Base-by-base conservation (phyloP, 352 stramenopile genomes). In the Globisporangium emineosum region DNA sequence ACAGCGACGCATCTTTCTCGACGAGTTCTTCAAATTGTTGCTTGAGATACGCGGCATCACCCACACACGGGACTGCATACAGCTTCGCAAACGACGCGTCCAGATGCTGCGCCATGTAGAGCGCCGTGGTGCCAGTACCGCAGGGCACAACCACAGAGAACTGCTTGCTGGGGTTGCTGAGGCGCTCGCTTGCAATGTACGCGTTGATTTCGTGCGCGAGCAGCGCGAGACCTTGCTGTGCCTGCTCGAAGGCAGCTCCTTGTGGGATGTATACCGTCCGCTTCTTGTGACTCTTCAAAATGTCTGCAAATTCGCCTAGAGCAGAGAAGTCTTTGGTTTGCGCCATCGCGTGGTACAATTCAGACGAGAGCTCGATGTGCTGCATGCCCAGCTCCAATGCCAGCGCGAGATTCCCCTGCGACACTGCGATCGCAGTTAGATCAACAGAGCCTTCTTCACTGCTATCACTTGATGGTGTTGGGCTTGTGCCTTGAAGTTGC, bases 41-140 rank as follows among this genome's bases (percentile, higher is more conserved):
- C 2, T 64, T 50, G 17, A 96, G 64, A 37, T 94, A 95, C 45
- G 62, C 32, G 0, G 63, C 61, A 52, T 90, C 77, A 4, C 87
- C 87, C 7, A 96, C 81, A 61, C 87, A 96, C 7, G 87, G 87
- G 3, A 96, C 74, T 0, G 73, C 72, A 29, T 86, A 84, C 15
- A 96, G 61, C 19, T 75, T 62, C 7, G 86, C 75, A 21, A 21
- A 21, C 15, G 57, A 29, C 10, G 73, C 67, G 27, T 77, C 27
- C 15, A 94, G 54, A 60, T 94, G 74, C 54, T 92, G 86, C 10
- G 83, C 80, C 50, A 96, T 71, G 60, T 94, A 96, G 57, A 92
- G 72, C 13, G 85, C 85, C 3, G 83, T 93, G 0, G 87, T 93
- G 17, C 87, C 87, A 0, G 87, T 96, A 9, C 87, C 87, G 55